These are phyloP conservation scores for Trichoderma polysporum DNA, from an alignment of 2,329 filamentous ascomycete species.

Conservation along the genomic window DNA sequence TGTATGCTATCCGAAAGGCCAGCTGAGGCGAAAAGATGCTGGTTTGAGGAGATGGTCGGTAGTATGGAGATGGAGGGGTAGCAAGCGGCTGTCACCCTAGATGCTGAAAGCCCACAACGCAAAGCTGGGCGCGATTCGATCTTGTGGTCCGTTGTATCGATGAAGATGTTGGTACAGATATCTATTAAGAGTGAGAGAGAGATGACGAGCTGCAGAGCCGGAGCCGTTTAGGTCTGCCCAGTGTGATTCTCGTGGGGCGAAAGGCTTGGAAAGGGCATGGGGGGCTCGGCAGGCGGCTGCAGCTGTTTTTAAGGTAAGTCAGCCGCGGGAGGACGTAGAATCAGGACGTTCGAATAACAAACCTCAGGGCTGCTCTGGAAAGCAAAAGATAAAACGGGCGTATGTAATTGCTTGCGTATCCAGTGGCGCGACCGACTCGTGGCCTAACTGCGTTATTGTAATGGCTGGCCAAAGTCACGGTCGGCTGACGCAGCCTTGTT, in stretches of 20 bases:
- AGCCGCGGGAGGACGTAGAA: not conserved
- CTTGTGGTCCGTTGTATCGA: not conserved
- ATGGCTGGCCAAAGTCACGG: conserved; percentile 1
- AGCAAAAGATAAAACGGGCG: not conserved
- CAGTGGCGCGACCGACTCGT: conserved; percentile 13
- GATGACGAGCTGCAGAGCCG: not conserved
- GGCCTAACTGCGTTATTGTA: not conserved
- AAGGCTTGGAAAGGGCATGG: conserved; percentile 5
- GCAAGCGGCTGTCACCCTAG: not conserved
- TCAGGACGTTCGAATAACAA: not conserved
- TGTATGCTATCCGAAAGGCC: not conserved
- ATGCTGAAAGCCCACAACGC: not conserved
- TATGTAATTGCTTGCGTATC: conserved; percentile 19
- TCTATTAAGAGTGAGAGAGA: not conserved
- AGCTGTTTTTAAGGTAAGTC: conserved; percentile 5
- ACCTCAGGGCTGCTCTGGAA: not conserved
- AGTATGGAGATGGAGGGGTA: conserved; percentile 11
- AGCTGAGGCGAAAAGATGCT: not conserved
- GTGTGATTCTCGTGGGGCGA: not conserved
- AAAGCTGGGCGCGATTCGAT: not conserved
- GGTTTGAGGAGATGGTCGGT: not conserved
- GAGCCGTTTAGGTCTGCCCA: not conserved
- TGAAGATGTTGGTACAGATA: not conserved
- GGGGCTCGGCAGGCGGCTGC: not conserved
- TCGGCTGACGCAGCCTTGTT: conserved; percentile 18